phyloP scores from a whole-genome alignment of 169 alveolate species.

The Cryptosporidium baileyi region DNA sequence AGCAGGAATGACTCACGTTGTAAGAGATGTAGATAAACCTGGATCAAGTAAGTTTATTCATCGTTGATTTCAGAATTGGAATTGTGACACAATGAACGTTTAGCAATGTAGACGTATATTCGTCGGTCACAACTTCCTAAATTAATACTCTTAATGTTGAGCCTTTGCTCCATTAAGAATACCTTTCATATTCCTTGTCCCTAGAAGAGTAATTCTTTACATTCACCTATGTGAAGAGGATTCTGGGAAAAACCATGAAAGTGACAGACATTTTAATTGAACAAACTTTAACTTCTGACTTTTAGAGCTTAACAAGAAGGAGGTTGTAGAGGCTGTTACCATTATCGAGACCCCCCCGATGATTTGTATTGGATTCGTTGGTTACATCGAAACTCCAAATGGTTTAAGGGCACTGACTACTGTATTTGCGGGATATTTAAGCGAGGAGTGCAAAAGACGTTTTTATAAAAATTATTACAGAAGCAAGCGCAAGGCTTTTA shows the following conservation, averaged over 20 bases:
- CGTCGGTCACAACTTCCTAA: neutral
- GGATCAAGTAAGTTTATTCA: constrained; percentile 86
- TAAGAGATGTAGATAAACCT: constrained; percentile 97
- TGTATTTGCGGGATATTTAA: constrained; percentile 98
- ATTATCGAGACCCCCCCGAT: constrained; percentile 98
- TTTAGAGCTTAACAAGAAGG: constrained; percentile 95
- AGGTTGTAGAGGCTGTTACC: constrained; percentile 99
- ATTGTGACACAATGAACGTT: constrained; percentile 31
- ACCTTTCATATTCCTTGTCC: constrained; percentile 72
- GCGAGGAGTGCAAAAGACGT: constrained; percentile 96
- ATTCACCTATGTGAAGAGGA: constrained; percentile 63
- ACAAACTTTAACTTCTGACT: neutral
- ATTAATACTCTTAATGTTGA: constrained; percentile 32
- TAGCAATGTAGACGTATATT: constrained; percentile 43
- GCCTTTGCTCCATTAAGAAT: constrained; percentile 42
- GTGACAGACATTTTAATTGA: constrained; percentile 20
- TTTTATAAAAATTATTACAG: constrained; percentile 98
- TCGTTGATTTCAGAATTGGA: constrained; percentile 11
- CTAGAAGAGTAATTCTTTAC: constrained; percentile 56
- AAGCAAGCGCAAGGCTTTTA: constrained; percentile 98
- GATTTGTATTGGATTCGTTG: constrained; percentile 99
- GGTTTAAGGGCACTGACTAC: constrained; percentile 98
- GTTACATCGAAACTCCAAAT: constrained; percentile 98
- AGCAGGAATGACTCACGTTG: constrained; percentile 99
- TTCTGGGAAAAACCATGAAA: constrained; percentile 76